Conservation (phyloP, 2,329 filamentous ascomycete genomes). For the Hypomyces perniciosus region DNA sequence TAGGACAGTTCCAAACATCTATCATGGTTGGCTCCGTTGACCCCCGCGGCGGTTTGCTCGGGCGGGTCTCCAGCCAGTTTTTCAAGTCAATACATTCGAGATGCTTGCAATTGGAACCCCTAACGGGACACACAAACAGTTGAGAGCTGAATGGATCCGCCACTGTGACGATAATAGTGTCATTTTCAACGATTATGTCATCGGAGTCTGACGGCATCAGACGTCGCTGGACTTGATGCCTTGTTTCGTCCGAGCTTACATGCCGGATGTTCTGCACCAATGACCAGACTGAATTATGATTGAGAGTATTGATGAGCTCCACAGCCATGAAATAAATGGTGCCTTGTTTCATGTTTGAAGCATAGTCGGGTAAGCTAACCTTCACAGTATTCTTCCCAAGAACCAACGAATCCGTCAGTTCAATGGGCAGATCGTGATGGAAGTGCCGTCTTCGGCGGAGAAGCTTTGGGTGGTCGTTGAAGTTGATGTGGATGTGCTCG, state of each 20-base stretch:
- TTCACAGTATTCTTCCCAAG: conserved; percentile 57
- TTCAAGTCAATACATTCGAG: conserved; percentile 86
- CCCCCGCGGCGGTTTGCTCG: conserved; percentile 32
- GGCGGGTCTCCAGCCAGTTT: conserved; percentile 68
- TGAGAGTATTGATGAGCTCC: conserved; percentile 58
- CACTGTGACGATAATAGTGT: conserved; percentile 52
- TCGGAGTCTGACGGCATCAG: conserved; percentile 40
- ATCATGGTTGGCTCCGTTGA: conserved; percentile 45
- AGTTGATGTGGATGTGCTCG: conserved; percentile 56
- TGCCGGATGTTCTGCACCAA: conserved; percentile 31
- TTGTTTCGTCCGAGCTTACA: conserved; percentile 42
- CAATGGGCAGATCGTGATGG: conserved; percentile 68
- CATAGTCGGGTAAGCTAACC: conserved; percentile 36
- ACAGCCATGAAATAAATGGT: conserved; percentile 56
- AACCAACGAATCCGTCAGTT: conserved; percentile 58
- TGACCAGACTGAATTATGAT: conserved; percentile 38
- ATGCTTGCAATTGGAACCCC: conserved; percentile 65
- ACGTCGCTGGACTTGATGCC: conserved; percentile 49
- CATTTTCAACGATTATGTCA: conserved; percentile 54
- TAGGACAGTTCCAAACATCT: conserved; percentile 81
- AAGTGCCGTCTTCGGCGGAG: conserved; percentile 64
- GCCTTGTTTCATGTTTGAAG: conserved; percentile 20
- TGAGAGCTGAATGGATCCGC: conserved; percentile 60
- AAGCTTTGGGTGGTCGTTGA: conserved; percentile 57
- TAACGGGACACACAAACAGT: conserved; percentile 66